Percentiles rank a stretch among this genome's conserved stretches.
Evolutionary conservation across 257 asterid species (phyloP).

Genomic region (Gardenia jasminoides): DNA sequence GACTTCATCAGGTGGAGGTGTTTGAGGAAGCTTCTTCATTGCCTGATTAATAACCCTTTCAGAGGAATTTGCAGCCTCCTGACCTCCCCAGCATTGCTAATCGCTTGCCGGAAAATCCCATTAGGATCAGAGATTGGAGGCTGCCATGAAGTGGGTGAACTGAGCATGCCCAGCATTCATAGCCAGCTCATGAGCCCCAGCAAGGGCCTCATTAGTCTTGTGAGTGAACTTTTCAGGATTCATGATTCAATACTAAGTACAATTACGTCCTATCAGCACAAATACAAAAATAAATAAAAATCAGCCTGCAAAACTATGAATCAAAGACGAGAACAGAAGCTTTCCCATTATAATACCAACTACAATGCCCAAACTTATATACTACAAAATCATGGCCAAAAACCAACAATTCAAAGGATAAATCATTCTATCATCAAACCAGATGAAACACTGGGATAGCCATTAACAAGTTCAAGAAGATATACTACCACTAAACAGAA

Average conservation of each 20-base stretch:
- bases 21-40: constrained; percentile 35
- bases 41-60: constrained; percentile 39
- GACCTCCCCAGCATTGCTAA: constrained; percentile 25
- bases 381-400: no score
- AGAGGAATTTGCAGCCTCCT: constrained; percentile 29
- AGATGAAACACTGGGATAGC: not conserved
- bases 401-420: no score
- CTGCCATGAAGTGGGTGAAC: constrained; percentile 29
- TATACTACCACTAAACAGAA: not conserved
- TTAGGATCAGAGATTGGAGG: constrained; percentile 20
- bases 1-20: constrained; percentile 37
- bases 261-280: not conserved
- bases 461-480: no score
- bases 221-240: constrained; percentile 42
- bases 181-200: constrained; percentile 34
- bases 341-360: no score
- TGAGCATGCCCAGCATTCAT: constrained; percentile 38
- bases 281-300: not conserved
- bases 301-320: not conserved
- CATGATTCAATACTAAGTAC: constrained; percentile 7
- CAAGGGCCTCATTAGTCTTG: constrained; percentile 41
- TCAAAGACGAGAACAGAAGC: not conserved
- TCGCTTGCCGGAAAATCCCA: constrained; percentile 34
- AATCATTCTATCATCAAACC: not conserved
- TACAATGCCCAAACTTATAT: no score